Evolutionary conservation across 2,329 filamentous ascomycete species (phyloP).

Genomic region (Exophiala lecanii-corni): DNA sequence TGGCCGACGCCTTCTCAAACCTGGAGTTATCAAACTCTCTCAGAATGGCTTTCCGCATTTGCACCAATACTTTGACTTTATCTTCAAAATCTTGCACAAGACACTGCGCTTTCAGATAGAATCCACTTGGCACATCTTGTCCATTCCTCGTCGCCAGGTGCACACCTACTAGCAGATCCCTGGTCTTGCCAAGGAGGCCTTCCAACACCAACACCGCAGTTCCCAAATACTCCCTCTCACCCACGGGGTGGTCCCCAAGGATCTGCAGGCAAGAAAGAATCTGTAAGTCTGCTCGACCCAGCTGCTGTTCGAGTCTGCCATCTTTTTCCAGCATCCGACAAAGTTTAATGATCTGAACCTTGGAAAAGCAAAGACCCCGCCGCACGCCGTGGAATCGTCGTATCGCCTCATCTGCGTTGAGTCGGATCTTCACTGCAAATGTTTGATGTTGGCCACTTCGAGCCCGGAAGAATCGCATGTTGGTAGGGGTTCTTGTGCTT

Average conservation of each 20-base stretch:
- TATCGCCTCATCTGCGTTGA: conserved; percentile 11
- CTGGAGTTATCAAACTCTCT: not conserved
- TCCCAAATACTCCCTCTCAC: conserved; percentile 11
- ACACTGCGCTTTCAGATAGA: not conserved
- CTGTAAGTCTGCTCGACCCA: conserved; percentile 4
- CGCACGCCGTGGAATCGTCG: conserved; percentile 5
- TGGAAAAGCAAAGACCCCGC: not conserved
- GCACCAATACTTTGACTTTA: not conserved
- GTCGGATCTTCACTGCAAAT: conserved; percentile 9
- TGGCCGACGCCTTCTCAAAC: too few relatives aligned
- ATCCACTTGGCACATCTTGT: not conserved
- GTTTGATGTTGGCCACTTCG: conserved; percentile 2
- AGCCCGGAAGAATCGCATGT: too few relatives aligned
- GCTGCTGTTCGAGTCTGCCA: not conserved
- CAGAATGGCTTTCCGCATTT: not conserved
- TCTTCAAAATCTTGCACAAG: not conserved
- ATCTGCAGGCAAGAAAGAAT: conserved; percentile 1
- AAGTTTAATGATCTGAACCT: not conserved
- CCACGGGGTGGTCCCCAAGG: conserved; percentile 1
- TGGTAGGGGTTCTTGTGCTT: too few relatives aligned
- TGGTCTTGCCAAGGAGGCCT: conserved; percentile 2
- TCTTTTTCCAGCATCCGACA: conserved; percentile 4
- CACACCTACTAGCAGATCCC: conserved; percentile 3
- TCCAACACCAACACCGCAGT: conserved; percentile 5
- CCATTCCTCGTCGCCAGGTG: not conserved